Conservation (phyloP, 352 stramenopile genomes). For the Phytophthora kernoviae region DNA sequence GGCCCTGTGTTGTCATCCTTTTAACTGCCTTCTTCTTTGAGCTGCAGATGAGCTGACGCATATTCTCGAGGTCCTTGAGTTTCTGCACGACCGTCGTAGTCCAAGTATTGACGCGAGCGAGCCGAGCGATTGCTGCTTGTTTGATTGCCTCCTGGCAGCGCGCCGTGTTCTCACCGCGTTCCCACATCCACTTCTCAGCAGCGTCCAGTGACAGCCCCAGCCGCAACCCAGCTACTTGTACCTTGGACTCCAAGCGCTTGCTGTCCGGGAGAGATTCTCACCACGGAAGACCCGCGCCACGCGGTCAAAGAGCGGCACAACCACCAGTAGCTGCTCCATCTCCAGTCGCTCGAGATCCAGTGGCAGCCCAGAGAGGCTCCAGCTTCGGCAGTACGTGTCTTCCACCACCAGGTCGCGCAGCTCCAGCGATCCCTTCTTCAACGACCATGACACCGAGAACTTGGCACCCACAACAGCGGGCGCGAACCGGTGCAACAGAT, state of each 20-base stretch:
- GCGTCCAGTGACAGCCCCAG: slow-evolving; percentile 61
- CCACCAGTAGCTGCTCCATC: slow-evolving; percentile 55
- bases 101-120: slow-evolving; percentile 62
- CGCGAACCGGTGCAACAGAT: slow-evolving; percentile 52
- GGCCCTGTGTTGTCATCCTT: slow-evolving; percentile 16
- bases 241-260: slow-evolving; percentile 42
- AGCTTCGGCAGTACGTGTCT: slow-evolving; percentile 50
- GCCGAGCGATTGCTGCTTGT: slow-evolving; percentile 52
- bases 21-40: slow-evolving; percentile 28
- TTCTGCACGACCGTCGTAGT: slow-evolving; percentile 65
- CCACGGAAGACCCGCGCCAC: slow-evolving; percentile 27
- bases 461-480: slow-evolving; percentile 51
- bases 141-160: slow-evolving; percentile 59
- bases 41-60: slow-evolving; percentile 37
- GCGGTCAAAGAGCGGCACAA: slow-evolving; percentile 55
- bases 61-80: slow-evolving; percentile 52
- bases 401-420: slow-evolving; percentile 60
- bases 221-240: slow-evolving; percentile 61
- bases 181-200: slow-evolving; percentile 82
- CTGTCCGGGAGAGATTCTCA: slow-evolving; percentile 10
- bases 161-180: slow-evolving; percentile 62
- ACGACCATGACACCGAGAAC: slow-evolving; percentile 67
- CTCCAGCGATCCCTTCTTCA: slow-evolving; percentile 63
- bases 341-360: slow-evolving; percentile 68
- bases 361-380: slow-evolving; percentile 61